Evolutionary conservation across 108 stramenopile species (phyloP).

Genomic region (Thalassiosira profunda): DNA sequence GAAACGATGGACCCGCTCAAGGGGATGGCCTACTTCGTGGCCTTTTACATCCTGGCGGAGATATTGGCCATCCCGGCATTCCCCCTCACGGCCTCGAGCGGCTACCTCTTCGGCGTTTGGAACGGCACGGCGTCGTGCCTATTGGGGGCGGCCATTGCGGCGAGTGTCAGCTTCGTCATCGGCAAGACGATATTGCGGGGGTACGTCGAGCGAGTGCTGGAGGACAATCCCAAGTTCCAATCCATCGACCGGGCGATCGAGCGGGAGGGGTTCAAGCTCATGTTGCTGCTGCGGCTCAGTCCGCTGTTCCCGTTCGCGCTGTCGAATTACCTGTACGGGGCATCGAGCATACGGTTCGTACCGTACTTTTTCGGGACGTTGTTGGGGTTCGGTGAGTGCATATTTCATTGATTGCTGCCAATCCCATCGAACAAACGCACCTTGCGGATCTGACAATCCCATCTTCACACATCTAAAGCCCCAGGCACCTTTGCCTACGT

Average conservation of each 20-base stretch:
- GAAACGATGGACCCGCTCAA: constrained; percentile 23
- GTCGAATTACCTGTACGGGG: constrained; percentile 92
- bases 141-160: constrained; percentile 72
- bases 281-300: constrained; percentile 83
- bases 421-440: too few relatives aligned
- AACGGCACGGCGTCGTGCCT: constrained; percentile 82
- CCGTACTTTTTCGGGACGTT: constrained; percentile 75
- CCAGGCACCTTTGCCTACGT: constrained; percentile 88
- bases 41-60: constrained; percentile 72
- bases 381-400: constrained; percentile 57
- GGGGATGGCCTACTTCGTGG: constrained; percentile 37
- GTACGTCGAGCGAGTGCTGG: constrained; percentile 66
- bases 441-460: too few relatives aligned
- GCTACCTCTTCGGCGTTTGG: constrained; percentile 87
- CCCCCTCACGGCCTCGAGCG: constrained; percentile 82
- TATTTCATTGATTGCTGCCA: background rate
- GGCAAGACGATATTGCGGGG: constrained; percentile 78
- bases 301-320: constrained; percentile 94
- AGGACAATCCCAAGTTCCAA: constrained; percentile 70
- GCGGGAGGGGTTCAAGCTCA: constrained; percentile 91
- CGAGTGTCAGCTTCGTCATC: constrained; percentile 75
- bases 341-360: constrained; percentile 71
- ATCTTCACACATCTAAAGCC: background rate
- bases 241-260: constrained; percentile 88
- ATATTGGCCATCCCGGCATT: constrained; percentile 88